Base-by-base conservation (phyloP, 768 basidiomycete species). In the Phanerochaete sordida region DNA sequence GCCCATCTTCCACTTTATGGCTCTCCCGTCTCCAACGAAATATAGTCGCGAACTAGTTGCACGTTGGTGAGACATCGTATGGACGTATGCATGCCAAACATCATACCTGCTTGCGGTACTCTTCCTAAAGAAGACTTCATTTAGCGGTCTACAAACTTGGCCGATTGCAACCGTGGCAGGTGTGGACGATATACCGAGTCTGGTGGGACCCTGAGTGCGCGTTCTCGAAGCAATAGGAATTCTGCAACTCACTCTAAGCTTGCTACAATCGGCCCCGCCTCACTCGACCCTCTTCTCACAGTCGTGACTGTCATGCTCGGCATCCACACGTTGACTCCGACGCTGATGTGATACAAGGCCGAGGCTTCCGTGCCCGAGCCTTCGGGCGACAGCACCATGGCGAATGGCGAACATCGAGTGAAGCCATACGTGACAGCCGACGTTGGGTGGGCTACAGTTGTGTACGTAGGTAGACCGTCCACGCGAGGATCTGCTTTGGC, bases 291-390 rank as follows among this genome's bases (percentile, higher is more conserved):
- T 31, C 66, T 53, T 49, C 66, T 50, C 15, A 69, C 54, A 12
- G 57, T 67, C 24, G 66, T 67, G 39, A 66, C 62, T 21, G 58
- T 63, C 9, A 48, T 61, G 24, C 50, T 62, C 24, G 66, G 62
- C 60, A 67, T 67, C 66, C 62, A 66, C 21, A 69, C 63, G 27
- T 69, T 66, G 23, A 69, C 60, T 15, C 66, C 64, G 11, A 66
- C 65, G 11, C 62, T 62, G 44, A 69, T 51, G 44, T 65, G 63
- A 37, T 69, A 69, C 50, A 61, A 19, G 49, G 59, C 58, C 23
- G 47, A 26, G 1, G 45, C 54, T 1, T 35, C 54, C 24, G 39
- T 33, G 9, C 55, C 44, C 13, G 59, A 51, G 13, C 52, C 56
- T 3, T 56, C 62, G 15, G 55, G 49, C 26, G 57, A 30, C 7